Evolutionary conservation across 2,329 filamentous ascomycete species (phyloP), one percentile per base, ranked within the genome.

Genomic region (Aspergillus candidus): DNA sequence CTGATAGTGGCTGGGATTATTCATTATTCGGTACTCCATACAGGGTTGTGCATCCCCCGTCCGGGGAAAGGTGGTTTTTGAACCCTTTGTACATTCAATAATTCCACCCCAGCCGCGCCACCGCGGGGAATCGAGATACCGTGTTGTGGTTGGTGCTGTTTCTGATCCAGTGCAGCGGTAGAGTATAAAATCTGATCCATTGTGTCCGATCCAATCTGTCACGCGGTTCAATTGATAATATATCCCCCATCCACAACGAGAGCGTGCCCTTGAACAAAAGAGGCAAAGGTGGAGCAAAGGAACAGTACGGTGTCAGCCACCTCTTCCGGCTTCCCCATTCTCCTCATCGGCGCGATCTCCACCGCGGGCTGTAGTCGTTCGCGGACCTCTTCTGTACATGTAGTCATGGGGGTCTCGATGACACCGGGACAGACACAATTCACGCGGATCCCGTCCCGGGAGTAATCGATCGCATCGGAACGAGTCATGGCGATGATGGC

Each of bases 401-500:
- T 72, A 4, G 71, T 72, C 65, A 76, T 69, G 0, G 70, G 70
- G 3, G 73, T 75, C 32, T 70, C 68, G 34, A 76, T 70, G 1
- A 72, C 58, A 1, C 71, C 72, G 0, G 73, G 65, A 36, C 65
- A 65, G 12, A 62, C 58, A 38, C 60, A 63, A 27, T 65, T 65
- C 6, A 65, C 56, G 22, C 65, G 49, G 29, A 68, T 61, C 0
- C 54, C 55, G 27, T 65, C 50, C 18, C 51, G 48, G 0, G 76
- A 74, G 53, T 80, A 79, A 50, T 81, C 74, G 14, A 79, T 77
- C 1, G 75, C 76, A 50, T 79, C 77, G 0, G 74, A 67, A 5
- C 72, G 65, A 0, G 78, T 81, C 72, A 82, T 72, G 15, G 73
- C 75, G 39, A 81, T 74, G 2, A 81, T 71, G 0, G 77, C 78